These are phyloP conservation scores for Cadophora luteo-olivacea DNA, from an alignment of 2,329 filamentous ascomycete genomes.

Conservation along the genomic window DNA sequence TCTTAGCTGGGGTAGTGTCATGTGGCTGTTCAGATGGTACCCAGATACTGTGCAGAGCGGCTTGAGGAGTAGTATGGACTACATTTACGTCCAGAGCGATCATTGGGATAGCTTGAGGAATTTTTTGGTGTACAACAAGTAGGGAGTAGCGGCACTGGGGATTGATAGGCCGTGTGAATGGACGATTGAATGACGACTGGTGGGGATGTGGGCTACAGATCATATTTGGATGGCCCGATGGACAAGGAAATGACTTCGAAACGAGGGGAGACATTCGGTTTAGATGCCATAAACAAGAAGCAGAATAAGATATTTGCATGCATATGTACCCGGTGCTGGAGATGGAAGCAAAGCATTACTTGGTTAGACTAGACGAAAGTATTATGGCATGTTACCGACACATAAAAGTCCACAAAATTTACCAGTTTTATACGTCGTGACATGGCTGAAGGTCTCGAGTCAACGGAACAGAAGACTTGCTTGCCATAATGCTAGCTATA, in stretches of 20 bases:
- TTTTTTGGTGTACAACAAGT: slow-evolving; percentile 83
- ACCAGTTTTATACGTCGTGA: too few species aligned
- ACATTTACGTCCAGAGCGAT: slow-evolving; percentile 92
- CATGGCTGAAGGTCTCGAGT: too few species aligned
- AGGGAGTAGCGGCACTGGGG: not conserved
- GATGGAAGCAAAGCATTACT: slow-evolving; percentile 2
- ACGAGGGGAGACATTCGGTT: not conserved
- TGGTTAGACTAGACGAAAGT: slow-evolving; percentile 15
- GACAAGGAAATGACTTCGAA: not conserved
- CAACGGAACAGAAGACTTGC: too few species aligned
- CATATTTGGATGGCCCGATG: not conserved
- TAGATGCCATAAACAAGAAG: not conserved
- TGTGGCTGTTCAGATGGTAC: slow-evolving; percentile 94
- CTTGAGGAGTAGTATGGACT: slow-evolving; percentile 93
- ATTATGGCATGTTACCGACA: not conserved
- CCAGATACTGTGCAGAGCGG: slow-evolving; percentile 91
- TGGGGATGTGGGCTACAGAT: not conserved
- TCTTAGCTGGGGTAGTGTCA: slow-evolving; percentile 89
- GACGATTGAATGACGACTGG: not conserved
- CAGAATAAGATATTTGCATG: not conserved
- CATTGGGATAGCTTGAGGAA: slow-evolving; percentile 87
- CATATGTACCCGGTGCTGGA: not conserved
- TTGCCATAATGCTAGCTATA: too few species aligned
- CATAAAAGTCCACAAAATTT: not conserved
- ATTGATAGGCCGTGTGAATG: not conserved